Base-by-base conservation (phyloP, 495 filamentous ascomycete species). In the Xylaria telfairii region DNA sequence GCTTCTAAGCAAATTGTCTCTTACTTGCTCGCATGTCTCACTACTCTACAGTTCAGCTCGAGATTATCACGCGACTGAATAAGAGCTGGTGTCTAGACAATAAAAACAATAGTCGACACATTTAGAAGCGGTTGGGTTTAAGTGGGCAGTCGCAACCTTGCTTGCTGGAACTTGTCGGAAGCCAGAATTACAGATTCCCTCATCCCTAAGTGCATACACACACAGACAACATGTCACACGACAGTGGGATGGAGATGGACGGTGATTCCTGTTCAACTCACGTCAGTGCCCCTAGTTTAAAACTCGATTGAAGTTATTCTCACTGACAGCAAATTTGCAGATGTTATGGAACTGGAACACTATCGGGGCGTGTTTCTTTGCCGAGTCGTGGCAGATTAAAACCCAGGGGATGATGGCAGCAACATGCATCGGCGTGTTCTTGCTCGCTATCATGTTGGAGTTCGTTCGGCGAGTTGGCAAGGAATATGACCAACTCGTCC, bases 281-380 rank as follows among this genome's bases (percentile, higher is more conserved):
- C 19, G 65, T 67, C 17, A 42, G 65, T 67, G 30, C 46, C 13
- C 44, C 4, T 15, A 4, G 21, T 26, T 28, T 6, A 4, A 26
- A 39, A 41, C 15, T 8, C 28, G 19, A 37, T 4, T 1, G 4
- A 39, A n/a, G 30, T 46, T 54, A 13, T 10, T 70, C 65, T 66
- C 64, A 8, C 24, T 30, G 32, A 71, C 51, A 21, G 62, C 69
- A 73, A 63, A 71, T 56, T 61, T 44, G 10, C 63, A 88, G 86
- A 89, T 89, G 87, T 78, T 86, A 57, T 89, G 87, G 86, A 88
- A 88, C 77, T 89, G 86, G 86, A 80, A 86, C 75, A 87, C 84
- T 0, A 78, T 87, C 72, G 84, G 87, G 67, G 70, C 84, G 59
- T 87, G 82, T 78, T 86, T 88, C 76, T 74, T 88, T 57, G 72